Evolutionary conservation across 805 yeast species (phyloP).

Genomic region (Ogataea henricii): DNA sequence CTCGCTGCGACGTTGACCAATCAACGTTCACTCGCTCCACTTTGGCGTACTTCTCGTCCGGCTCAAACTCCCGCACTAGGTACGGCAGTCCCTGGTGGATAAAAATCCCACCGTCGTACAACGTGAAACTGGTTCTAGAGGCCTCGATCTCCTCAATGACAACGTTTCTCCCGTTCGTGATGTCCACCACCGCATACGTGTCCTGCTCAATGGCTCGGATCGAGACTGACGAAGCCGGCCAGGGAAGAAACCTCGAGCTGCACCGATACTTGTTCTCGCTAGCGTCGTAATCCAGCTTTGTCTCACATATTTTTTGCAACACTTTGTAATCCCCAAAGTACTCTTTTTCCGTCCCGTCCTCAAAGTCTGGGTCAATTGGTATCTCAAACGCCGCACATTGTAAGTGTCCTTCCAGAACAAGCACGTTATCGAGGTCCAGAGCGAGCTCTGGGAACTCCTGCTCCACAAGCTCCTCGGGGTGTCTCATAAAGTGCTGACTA

Average conservation of each 20-base stretch:
- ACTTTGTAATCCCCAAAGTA: constrained; percentile 53
- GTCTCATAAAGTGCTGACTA: constrained; percentile 78
- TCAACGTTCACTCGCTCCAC: constrained; percentile 90
- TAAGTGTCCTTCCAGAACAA: constrained; percentile 76
- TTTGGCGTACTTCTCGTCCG: constrained; percentile 77
- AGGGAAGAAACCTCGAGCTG: constrained; percentile 64
- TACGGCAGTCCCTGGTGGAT: constrained; percentile 93
- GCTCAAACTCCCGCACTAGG: constrained; percentile 78
- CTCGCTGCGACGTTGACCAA: constrained; percentile 91
- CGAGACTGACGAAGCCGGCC: constrained; percentile 78
- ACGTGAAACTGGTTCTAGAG: constrained; percentile 82
- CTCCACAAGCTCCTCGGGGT: constrained; percentile 60
- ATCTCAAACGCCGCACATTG: constrained; percentile 94
- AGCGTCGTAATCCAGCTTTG: constrained; percentile 42
- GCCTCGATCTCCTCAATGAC: constrained; percentile 90
- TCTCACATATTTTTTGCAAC: constrained; percentile 28
- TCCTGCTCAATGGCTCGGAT: constrained; percentile 84
- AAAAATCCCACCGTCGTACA: constrained; percentile 90
- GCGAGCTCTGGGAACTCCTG: constrained; percentile 58
- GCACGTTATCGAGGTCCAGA: constrained; percentile 58
- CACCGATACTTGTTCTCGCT: constrained; percentile 55
- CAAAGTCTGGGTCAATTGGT: constrained; percentile 53
- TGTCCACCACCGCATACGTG: constrained; percentile 85
- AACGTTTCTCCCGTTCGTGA: constrained; percentile 71
- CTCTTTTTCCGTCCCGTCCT: constrained; percentile 44